phyloP scores from a whole-genome alignment of 1,284 basidiomycete genomes.

The Phaffia rhodozyma region DNA sequence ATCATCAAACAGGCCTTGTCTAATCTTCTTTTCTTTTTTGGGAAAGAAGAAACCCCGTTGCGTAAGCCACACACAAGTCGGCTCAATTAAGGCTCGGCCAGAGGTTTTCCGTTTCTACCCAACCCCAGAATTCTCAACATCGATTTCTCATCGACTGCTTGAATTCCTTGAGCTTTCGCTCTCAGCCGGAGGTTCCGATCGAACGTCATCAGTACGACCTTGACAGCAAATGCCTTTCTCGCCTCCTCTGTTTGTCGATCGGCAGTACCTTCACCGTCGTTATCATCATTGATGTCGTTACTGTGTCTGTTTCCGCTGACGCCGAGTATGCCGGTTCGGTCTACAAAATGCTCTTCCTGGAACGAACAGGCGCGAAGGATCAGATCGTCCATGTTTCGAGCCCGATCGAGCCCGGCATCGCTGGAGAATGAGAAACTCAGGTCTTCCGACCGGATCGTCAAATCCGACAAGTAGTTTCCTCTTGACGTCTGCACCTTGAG shows the following conservation, averaged over 20 bases:
- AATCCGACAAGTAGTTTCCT: conserved; percentile 80
- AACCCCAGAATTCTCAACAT: conserved; percentile 28
- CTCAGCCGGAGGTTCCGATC: conserved; percentile 59
- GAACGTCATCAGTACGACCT: conserved; percentile 77
- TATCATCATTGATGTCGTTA: conserved; percentile 18
- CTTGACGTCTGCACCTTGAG: conserved; percentile 90
- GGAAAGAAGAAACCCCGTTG: too few relatives aligned
- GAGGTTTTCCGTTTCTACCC: too few relatives aligned
- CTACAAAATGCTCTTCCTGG: conserved; percentile 85
- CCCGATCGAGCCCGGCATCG: conserved; percentile 27
- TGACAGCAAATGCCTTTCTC: conserved; percentile 43
- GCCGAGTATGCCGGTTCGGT: conserved; percentile 61
- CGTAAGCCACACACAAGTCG: too few relatives aligned
- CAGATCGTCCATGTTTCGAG: conserved; percentile 84
- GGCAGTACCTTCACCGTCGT: conserved; percentile 23
- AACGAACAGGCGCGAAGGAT: conserved; percentile 83
- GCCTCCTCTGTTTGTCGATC: conserved; percentile 28
- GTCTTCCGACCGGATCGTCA: conserved; percentile 73
- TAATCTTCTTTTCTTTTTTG: too few relatives aligned
- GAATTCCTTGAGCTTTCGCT: conserved; percentile 32
- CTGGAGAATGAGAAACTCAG: conserved; percentile 48
- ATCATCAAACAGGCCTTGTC: too few relatives aligned
- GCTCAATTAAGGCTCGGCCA: too few relatives aligned
- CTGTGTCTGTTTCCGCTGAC: conserved; percentile 19
- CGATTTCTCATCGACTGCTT: conserved; percentile 34